Percentiles rank a stretch among this genome's conserved stretches.
Evolutionary conservation across 2,329 filamentous ascomycete species (phyloP).

Genomic region (Trichoderma cornu-damae): DNA sequence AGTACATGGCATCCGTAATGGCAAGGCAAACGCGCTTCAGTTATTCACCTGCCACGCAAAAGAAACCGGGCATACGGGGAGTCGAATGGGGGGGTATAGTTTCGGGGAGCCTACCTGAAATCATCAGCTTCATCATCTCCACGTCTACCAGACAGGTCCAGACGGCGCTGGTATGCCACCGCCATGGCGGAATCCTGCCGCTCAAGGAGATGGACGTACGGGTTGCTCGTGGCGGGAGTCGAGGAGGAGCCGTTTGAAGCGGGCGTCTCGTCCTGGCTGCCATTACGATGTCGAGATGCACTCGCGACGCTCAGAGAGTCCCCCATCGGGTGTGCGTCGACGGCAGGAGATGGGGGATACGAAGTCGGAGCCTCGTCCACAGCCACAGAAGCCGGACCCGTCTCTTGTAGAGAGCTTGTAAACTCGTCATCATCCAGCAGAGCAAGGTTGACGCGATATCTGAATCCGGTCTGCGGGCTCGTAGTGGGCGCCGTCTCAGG

Average conservation of each 20-base stretch:
- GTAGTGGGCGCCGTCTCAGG: neutral
- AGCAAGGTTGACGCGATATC: conserved; percentile 18
- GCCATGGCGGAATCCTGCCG: conserved; percentile 31
- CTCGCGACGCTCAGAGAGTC: neutral
- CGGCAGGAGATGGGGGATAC: conserved; percentile 7
- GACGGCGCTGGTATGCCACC: conserved; percentile 28
- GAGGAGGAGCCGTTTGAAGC: conserved; percentile 14
- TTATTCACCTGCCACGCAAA: neutral
- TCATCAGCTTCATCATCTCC: conserved; percentile 28
- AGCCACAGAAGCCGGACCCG: neutral
- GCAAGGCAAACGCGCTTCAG: no score
- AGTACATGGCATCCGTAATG: neutral
- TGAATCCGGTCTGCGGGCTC: conserved; percentile 20
- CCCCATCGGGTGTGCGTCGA: neutral
- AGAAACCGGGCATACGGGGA: neutral
- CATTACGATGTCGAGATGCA: neutral
- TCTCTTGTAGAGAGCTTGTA: neutral
- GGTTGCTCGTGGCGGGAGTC: conserved; percentile 26
- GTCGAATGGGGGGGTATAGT: neutral
- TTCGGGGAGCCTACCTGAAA: conserved; percentile 28
- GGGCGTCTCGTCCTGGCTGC: neutral
- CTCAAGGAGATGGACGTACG: conserved; percentile 30
- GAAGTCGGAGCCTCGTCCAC: neutral
- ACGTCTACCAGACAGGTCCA: conserved; percentile 23
- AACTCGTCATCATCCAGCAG: conserved; percentile 25